These are phyloP conservation scores for Ziziphus jujuba DNA, from an alignment of 306 rosid genomes.

Conservation along the genomic window DNA sequence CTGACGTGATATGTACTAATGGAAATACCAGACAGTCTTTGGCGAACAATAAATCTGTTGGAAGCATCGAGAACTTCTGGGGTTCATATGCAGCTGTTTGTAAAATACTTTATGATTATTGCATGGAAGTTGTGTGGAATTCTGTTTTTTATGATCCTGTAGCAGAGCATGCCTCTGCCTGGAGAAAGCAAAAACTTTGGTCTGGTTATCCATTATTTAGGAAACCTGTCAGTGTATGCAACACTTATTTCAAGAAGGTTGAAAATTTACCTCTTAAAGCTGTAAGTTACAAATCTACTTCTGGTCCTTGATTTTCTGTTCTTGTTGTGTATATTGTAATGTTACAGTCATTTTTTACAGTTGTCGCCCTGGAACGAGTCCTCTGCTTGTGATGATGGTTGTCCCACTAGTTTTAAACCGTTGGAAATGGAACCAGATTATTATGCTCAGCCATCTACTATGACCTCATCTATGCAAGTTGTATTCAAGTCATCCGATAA, in stretches of 20 bases:
- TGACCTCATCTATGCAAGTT: conserved; percentile 27
- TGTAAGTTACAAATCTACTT: conserved; percentile 55
- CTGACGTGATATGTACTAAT: conserved; percentile 29
- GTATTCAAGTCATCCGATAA: conserved; percentile 31
- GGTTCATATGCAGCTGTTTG: conserved; percentile 67
- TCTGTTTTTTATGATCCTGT: conserved; percentile 75
- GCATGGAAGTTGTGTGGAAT: conserved; percentile 88
- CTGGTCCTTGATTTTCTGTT: conserved; percentile 18
- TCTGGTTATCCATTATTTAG: conserved; percentile 37
- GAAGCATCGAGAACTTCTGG: conserved; percentile 77
- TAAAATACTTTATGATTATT: conserved; percentile 57
- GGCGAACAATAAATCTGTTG: conserved; percentile 49
- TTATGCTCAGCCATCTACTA: conserved; percentile 29
- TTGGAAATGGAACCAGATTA: conserved; percentile 28
- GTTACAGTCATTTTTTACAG: conserved; percentile 51
- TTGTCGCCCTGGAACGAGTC: conserved; percentile 32
- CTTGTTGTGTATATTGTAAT: conserved; percentile 33
- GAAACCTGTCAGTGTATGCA: conserved; percentile 30
- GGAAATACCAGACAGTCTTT: conserved; percentile 35
- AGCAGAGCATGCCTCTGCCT: conserved; percentile 50
- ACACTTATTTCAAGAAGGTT: conserved; percentile 34
- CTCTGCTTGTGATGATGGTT: conserved; percentile 38
- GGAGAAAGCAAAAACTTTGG: conserved; percentile 82
- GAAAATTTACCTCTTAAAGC: conserved; percentile 37
- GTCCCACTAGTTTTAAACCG: conserved; percentile 41